phyloP scores from a whole-genome alignment of 257 asterid genomes.

The Solanum rostratum region DNA sequence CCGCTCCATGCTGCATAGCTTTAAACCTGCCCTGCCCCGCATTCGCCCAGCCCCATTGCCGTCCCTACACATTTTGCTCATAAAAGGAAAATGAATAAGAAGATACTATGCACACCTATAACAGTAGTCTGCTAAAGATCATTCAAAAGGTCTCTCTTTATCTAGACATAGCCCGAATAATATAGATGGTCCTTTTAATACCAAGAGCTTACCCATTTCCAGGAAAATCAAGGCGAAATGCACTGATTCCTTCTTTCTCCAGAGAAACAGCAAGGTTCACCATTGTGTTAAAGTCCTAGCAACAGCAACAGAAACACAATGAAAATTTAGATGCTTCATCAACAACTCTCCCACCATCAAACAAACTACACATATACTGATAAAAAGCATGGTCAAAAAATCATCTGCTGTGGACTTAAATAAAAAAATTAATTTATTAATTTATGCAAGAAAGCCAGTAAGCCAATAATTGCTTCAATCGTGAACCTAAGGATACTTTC shows the following conservation, averaged over 20 bases:
- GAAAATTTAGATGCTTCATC: neutral
- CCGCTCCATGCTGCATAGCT: no score
- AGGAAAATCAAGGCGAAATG: slow-evolving; percentile 65
- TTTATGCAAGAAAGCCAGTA: neutral
- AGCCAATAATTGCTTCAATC: neutral
- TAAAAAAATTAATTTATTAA: neutral
- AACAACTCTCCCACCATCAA: neutral
- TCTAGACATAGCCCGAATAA: neutral
- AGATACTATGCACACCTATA: neutral
- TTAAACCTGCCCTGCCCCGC: no score
- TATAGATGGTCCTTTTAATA: neutral
- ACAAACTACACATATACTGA: neutral
- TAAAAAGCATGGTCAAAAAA: neutral
- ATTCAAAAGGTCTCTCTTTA: neutral
- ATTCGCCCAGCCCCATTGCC: no score
- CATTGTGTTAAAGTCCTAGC: slow-evolving; percentile 18
- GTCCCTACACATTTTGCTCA: neutral
- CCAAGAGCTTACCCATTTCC: slow-evolving; percentile 67
- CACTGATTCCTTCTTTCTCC: slow-evolving; percentile 69
- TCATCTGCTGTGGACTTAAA: neutral
- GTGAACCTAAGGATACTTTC: neutral
- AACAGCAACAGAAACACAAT: neutral
- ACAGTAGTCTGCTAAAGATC: neutral
- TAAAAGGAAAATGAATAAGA: neutral
- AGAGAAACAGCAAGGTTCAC: slow-evolving; percentile 45